Conservation (phyloP, 2,329 filamentous ascomycete species). For the Aspergillus neoniger region DNA sequence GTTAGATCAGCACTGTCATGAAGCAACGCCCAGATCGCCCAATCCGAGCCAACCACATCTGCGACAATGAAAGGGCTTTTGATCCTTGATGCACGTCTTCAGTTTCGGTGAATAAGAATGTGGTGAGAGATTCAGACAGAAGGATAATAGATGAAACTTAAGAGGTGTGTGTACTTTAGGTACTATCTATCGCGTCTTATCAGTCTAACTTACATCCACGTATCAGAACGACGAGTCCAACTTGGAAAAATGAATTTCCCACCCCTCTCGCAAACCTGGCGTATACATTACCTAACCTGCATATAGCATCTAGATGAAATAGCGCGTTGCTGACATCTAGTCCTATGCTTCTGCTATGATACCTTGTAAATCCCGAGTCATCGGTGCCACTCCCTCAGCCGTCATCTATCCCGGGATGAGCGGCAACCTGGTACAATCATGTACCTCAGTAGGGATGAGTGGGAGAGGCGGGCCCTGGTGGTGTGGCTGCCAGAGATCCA, state of each 20-base stretch:
- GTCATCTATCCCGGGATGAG: not conserved
- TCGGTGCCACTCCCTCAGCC: not conserved
- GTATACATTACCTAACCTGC: conserved; percentile 6
- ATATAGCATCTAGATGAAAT: not conserved
- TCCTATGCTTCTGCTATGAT: not conserved
- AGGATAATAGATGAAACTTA: not conserved
- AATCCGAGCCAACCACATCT: not conserved
- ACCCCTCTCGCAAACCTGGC: not conserved
- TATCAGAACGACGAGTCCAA: not conserved
- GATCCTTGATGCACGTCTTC: not conserved
- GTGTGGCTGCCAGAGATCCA: conserved; percentile 17
- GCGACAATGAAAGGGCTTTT: not conserved
- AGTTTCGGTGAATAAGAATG: not conserved
- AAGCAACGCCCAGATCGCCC: not conserved
- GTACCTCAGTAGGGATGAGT: not conserved
- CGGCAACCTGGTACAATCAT: not conserved
- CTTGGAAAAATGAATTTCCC: not conserved
- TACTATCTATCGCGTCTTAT: too few relatives aligned
- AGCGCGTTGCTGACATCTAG: not conserved
- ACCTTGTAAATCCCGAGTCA: not conserved
- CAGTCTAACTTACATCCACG: not conserved
- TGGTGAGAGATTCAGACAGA: too few relatives aligned
- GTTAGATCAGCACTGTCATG: conserved; percentile 7
- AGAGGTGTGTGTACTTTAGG: too few relatives aligned
- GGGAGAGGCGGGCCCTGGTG: conserved; percentile 10